Percentiles rank a stretch among this genome's conserved stretches.
These are phyloP conservation scores for Hymenoscyphus occultus DNA, from an alignment of 2,329 filamentous ascomycete genomes.

Conservation along the genomic window DNA sequence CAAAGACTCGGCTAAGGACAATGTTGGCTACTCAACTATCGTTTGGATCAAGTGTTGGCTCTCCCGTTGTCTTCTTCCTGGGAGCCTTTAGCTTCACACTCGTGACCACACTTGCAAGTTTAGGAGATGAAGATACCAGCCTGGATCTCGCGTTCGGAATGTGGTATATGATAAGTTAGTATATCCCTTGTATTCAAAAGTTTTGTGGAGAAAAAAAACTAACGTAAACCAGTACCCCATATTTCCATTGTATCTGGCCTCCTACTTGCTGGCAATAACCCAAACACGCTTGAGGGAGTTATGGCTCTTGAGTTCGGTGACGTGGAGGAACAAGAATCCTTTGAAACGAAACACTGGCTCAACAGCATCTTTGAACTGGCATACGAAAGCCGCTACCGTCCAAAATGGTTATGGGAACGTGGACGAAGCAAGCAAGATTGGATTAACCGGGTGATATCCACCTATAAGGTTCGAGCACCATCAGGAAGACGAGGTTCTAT, in stretches of 20 bases:
- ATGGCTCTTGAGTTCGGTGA: constrained; percentile 22
- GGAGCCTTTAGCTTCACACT: constrained; percentile 24
- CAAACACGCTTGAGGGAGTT: constrained; percentile 23
- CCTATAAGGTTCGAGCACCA: constrained; percentile 15
- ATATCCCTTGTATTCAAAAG: no score
- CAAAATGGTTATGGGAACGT: constrained; percentile 22
- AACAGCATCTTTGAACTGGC: constrained; percentile 18
- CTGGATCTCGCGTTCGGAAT: constrained; percentile 23
- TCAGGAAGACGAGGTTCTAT: constrained; percentile 6
- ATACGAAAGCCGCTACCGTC: constrained; percentile 21
- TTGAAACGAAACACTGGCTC: constrained; percentile 9
- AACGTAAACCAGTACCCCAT: constrained; percentile 15
- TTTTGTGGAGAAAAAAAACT: no score
- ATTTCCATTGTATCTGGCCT: constrained; percentile 22
- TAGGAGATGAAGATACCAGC: constrained; percentile 20
- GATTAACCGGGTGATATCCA: constrained; percentile 18
- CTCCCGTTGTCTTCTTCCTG: constrained; percentile 27
- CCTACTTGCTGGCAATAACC: constrained; percentile 25
- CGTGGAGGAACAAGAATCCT: constrained; percentile 13
- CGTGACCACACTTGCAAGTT: constrained; percentile 9
- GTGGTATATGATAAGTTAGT: constrained; percentile 27
- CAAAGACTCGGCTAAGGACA: constrained; percentile 30
- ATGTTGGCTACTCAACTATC: constrained; percentile 23
- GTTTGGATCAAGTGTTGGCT: constrained; percentile 25
- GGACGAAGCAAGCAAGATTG: constrained; percentile 22